Percentiles rank a stretch among this genome's conserved stretches.
phyloP scores from a whole-genome alignment of 345 rosid species.

The Laguncularia racemosa region DNA sequence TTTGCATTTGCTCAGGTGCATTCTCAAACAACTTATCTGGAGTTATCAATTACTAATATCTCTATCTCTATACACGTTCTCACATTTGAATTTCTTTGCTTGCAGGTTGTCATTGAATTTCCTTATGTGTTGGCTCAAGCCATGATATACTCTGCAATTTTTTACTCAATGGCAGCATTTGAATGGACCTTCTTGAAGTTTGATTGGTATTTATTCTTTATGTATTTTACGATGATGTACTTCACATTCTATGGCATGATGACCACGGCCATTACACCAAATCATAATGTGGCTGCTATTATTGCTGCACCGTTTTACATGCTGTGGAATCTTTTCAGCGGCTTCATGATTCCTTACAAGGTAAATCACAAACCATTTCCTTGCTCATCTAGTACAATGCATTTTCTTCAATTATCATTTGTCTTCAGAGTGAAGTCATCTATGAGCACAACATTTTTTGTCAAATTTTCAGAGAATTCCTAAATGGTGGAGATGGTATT shows the following conservation, averaged over 20 bases:
- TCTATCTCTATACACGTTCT: background rate
- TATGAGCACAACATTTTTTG: background rate
- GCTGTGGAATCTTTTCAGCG: constrained; percentile 99
- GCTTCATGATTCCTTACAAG: constrained; percentile 93
- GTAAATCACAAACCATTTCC: constrained; percentile 27
- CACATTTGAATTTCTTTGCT: background rate
- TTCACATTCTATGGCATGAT: constrained; percentile 98
- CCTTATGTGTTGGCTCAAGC: constrained; percentile 86
- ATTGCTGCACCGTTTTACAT: constrained; percentile 90
- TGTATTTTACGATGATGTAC: constrained; percentile 82
- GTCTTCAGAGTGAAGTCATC: background rate
- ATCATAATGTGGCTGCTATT: constrained; percentile 86
- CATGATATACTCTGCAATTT: constrained; percentile 58
- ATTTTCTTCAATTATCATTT: background rate
- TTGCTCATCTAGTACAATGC: background rate
- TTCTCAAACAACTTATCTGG: too few relatives aligned
- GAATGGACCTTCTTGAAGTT: constrained; percentile 81
- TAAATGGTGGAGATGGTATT: constrained; percentile 98
- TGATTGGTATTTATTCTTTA: constrained; percentile 84
- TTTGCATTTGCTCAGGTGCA: constrained; percentile 93
- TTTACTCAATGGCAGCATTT: constrained; percentile 88
- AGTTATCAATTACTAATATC: too few relatives aligned
- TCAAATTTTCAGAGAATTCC: constrained; percentile 75
- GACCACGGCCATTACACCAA: constrained; percentile 96
- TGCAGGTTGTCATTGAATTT: constrained; percentile 84